Percentiles rank a stretch among this genome's conserved stretches.
phyloP scores from a whole-genome alignment of 352 stramenopile species.

The Pythium monospermum region DNA sequence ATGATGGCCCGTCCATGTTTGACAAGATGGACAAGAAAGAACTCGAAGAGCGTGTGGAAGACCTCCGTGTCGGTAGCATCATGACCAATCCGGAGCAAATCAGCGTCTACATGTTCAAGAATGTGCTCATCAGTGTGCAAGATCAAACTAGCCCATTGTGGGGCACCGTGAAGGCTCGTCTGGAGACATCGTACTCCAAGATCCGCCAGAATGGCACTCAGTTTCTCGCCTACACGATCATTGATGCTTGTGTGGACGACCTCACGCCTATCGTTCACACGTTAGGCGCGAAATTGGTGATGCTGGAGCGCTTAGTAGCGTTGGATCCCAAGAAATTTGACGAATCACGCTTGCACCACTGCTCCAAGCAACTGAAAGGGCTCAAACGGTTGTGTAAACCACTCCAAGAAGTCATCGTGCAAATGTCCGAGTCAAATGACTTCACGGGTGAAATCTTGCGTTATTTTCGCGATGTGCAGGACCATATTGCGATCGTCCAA shows the following conservation, averaged over 20 bases:
- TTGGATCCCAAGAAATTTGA: conserved; percentile 61
- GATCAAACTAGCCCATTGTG: conserved; percentile 44
- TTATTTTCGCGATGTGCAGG: conserved; percentile 84
- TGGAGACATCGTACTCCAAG: conserved; percentile 80
- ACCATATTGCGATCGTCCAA: conserved; percentile 76
- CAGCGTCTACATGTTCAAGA: conserved; percentile 68
- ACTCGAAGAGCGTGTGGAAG: conserved; percentile 46
- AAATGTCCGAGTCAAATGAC: conserved; percentile 64
- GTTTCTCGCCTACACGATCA: conserved; percentile 76
- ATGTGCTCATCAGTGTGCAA: conserved; percentile 74
- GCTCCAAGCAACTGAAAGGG: conserved; percentile 68
- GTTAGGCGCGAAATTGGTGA: conserved; percentile 64
- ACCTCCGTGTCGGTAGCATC: conserved; percentile 49
- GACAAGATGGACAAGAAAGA: conserved; percentile 64
- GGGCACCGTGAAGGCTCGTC: conserved; percentile 47
- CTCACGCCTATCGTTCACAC: conserved; percentile 72
- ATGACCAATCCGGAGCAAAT: conserved; percentile 77
- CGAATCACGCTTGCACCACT: conserved; percentile 43
- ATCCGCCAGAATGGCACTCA: conserved; percentile 66
- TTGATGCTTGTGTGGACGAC: conserved; percentile 81
- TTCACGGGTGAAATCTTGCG: conserved; percentile 65
- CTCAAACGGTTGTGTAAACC: conserved; percentile 72
- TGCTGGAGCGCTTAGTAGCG: conserved; percentile 57
- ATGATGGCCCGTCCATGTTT: conserved; percentile 44
- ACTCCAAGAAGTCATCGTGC: conserved; percentile 61